Evolutionary conservation across 2,329 filamentous ascomycete genomes (phyloP).

Genomic region (Herpomyces periplanetae): DNA sequence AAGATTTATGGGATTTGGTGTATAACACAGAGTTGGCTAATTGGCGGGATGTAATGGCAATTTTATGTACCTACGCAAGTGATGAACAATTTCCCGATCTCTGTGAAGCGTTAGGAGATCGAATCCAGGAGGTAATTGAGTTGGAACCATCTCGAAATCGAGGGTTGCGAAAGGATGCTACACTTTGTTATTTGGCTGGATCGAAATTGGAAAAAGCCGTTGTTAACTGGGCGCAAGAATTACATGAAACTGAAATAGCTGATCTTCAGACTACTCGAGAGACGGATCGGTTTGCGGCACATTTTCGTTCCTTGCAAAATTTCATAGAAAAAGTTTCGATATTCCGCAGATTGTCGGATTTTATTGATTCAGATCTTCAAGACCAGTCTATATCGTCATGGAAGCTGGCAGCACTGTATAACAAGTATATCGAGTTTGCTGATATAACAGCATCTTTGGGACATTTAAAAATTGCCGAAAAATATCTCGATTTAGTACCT

Average conservation of each 20-base stretch:
- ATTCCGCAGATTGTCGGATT: conserved; percentile 74
- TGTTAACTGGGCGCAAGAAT: conserved; percentile 59
- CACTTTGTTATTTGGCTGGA: conserved; percentile 79
- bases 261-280: conserved; percentile 24
- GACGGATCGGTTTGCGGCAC: conserved; percentile 60
- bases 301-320: conserved; percentile 49
- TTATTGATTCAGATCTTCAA: conserved; percentile 26
- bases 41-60: conserved; percentile 92
- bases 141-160: conserved; percentile 13
- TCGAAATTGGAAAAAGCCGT: conserved; percentile 95
- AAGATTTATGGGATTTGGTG: conserved; percentile 91
- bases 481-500: conserved; percentile 60
- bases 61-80: conserved; percentile 74
- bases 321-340: conserved; percentile 96
- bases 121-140: conserved; percentile 28
- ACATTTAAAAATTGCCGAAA: conserved; percentile 46
- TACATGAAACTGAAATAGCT: conserved; percentile 42
- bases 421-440: conserved; percentile 86
- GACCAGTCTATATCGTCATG: conserved; percentile 29
- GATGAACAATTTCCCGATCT: conserved; percentile 68
- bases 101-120: conserved; percentile 71
- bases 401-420: conserved; percentile 59
- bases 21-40: conserved; percentile 70
- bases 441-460: conserved; percentile 75
- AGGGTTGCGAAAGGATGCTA: conserved; percentile 35